Conservation (phyloP, 306 rosid genomes). For the Fagus sylvatica region DNA sequence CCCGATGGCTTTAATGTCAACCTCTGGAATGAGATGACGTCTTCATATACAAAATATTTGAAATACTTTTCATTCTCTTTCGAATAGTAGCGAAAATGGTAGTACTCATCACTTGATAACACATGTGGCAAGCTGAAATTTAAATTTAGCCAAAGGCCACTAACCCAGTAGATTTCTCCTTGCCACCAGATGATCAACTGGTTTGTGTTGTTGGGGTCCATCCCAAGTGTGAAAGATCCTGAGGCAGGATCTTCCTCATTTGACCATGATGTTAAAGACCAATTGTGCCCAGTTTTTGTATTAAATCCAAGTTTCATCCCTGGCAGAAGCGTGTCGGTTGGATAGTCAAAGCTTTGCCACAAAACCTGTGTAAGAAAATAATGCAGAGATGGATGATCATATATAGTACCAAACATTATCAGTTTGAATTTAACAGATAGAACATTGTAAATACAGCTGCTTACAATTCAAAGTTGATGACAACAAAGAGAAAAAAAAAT, state of each 20-base stretch:
- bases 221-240: slow-evolving; percentile 8
- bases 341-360: slow-evolving; percentile 15
- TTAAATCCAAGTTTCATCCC: slow-evolving; percentile 15
- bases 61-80: slow-evolving; percentile 8
- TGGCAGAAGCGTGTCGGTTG: neutral
- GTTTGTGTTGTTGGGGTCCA: neutral
- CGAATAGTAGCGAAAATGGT: neutral
- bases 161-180: neutral
- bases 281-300: neutral
- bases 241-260: neutral
- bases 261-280: slow-evolving; percentile 9
- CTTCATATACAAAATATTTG: neutral
- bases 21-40: neutral
- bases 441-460: neutral
- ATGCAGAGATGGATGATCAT: no score
- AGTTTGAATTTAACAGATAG: no score
- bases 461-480: no score
- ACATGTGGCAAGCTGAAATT: neutral
- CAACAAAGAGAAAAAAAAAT: no score
- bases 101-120: neutral
- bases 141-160: neutral
- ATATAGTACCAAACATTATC: no score
- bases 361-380: neutral
- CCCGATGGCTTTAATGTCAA: neutral
- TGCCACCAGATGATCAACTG: slow-evolving; percentile 17